These are phyloP conservation scores for Pascua sp. DNA, from an alignment of 1,284 basidiomycete species.

Conservation along the genomic window DNA sequence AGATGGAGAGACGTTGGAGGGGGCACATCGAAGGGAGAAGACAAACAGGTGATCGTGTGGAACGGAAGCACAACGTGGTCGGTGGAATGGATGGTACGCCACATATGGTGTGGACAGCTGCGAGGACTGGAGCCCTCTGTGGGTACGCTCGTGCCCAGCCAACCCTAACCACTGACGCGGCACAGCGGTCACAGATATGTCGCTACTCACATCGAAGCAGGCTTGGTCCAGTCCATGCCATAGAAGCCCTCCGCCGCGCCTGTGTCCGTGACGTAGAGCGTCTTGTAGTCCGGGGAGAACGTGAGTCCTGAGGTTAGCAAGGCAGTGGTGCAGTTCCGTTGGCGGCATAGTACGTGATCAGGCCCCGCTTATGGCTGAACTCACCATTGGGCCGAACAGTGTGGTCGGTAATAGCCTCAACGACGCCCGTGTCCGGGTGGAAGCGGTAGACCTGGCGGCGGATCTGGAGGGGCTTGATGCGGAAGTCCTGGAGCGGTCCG, in stretches of 20 bases:
- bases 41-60: neutral
- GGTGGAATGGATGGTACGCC: no score
- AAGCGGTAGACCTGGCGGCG: constrained; percentile 72
- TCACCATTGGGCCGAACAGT: constrained; percentile 51
- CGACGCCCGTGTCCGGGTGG: constrained; percentile 60
- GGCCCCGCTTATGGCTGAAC: no score
- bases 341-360: no score
- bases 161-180: no score
- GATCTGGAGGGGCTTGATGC: constrained; percentile 58
- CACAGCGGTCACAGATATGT: neutral
- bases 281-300: constrained; percentile 63
- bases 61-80: neutral
- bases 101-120: no score
- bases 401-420: constrained; percentile 67
- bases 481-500: constrained; percentile 58
- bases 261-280: constrained; percentile 56
- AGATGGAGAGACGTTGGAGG: neutral
- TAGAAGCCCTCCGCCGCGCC: constrained; percentile 49
- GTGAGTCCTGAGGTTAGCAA: constrained; percentile 38
- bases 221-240: constrained; percentile 61
- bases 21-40: neutral
- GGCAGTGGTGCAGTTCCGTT: no score
- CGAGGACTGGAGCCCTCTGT: no score
- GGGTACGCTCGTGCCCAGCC: no score
- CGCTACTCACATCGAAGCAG: constrained; percentile 63